Evolutionary conservation across 2,329 filamentous ascomycete genomes (phyloP), one percentile per base, ranked within the genome.

Genomic region (Colletotrichum sp.): DNA sequence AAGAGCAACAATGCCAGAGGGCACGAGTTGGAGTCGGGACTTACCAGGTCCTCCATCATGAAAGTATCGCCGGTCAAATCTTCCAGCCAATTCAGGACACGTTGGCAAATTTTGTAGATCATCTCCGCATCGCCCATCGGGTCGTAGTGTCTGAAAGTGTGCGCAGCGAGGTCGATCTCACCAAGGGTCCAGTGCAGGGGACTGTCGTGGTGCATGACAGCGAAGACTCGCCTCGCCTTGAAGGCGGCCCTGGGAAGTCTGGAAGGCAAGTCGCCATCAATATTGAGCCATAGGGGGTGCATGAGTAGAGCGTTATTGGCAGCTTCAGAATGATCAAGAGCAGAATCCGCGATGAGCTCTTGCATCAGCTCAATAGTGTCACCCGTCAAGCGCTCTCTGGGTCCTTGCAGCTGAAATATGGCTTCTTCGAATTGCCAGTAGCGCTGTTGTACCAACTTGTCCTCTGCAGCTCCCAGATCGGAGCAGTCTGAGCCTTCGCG

Each of bases 271-370:
- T 91, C 12, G 88, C 91, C 12, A 75, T 76, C 75, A 88, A 84
- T 80, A 89, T 89, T 86, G 88, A 92, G 13, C 81, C 78, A 44
- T 83, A 83, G 4, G 91, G 81, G 39, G 89, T 65, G 62, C 62
- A 39, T 39, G 21, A 65, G 13, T 12, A 26, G 21, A 18, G 21
- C 24, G 12, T 65, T 12, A 52, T 52, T 52, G 12, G n/a, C 44
- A 13, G 44, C 44, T 21, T 52, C 44, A 13, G 32, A 36, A 7
- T 9, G 15, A 32, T 9, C 13, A 44, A 26, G 34, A 10, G 24
- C 34, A 28, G 21, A 24, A 9, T n/a, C 21, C 15, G 8, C 24
- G 32, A 65, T 24, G 26, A 65, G 24, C 12, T 44, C 39, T 24
- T 65, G 62, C 34, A 65, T 13, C 6, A 39, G 8, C 18, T 49